These are phyloP conservation scores for Populus euphratica DNA, from an alignment of 345 rosid species.

Conservation along the genomic window DNA sequence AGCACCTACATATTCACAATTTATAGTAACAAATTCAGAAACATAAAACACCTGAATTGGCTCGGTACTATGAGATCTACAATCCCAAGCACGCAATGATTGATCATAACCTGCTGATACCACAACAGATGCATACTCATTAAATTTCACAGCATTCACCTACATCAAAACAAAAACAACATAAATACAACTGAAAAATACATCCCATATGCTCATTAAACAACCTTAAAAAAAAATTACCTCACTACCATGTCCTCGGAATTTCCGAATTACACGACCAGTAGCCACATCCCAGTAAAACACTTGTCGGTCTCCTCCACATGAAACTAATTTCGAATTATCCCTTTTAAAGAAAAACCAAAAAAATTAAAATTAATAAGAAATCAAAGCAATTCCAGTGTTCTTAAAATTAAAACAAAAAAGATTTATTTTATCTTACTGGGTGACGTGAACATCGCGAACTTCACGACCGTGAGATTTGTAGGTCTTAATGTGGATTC, in stretches of 20 bases:
- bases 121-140: conserved; percentile 71
- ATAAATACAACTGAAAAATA: background rate
- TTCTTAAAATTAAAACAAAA: background rate
- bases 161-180: conserved; percentile 15
- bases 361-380: background rate
- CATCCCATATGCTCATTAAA: background rate
- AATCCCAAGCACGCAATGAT: conserved; percentile 92
- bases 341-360: conserved; percentile 37
- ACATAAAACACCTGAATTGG: conserved; percentile 72
- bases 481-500: conserved; percentile 88
- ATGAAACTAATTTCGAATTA: conserved; percentile 79
- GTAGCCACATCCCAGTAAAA: conserved; percentile 97
- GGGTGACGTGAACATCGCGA: conserved; percentile 92
- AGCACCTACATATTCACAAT: background rate
- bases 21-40: background rate
- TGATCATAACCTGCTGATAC: conserved; percentile 95
- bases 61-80: conserved; percentile 88
- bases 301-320: conserved; percentile 91
- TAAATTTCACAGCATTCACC: conserved; percentile 94
- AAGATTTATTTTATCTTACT: conserved; percentile 31
- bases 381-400: background rate
- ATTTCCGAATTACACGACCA: conserved; percentile 83
- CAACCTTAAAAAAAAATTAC: conserved; percentile 24
- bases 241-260: conserved; percentile 93
- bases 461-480: conserved; percentile 96